Base-by-base conservation (phyloP, 164 flowering plant species). In the Dillenia suffruticosa region DNA sequence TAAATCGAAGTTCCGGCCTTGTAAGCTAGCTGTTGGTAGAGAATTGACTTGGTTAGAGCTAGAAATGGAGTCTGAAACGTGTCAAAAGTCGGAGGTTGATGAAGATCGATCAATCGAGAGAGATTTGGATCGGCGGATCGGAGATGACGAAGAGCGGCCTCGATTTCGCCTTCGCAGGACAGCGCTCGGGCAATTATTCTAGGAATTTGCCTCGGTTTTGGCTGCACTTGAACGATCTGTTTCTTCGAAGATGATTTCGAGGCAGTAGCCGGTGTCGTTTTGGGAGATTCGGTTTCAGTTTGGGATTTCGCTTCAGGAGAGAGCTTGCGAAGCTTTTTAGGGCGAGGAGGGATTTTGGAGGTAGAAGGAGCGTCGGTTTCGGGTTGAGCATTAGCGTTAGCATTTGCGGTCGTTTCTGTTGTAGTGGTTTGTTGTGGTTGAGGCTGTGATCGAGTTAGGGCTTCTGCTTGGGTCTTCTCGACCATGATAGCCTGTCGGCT, bases 1-100 rank as follows among this genome's bases (percentile, higher is more conserved):
- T 89, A 94, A 64, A 91, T 88, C 13, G 96, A 82, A 0, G 93
- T 77, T 40, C 94, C 98, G 24, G 99, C 99, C 52, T 94, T 94
- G 69, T 72, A 82, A 6, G 97, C 99, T 15, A 94, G 85, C 57
- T 94, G 99, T 74, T 94, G 99, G 65, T 89, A 91, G 15, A 94
- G 84, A 43, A 94, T 94, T 74, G 88, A 82, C 51, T 83, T 82
- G 32, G 90, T 67, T 12, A 94, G 85, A 61, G 95, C 92, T 9
- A 82, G 81, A 66, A 94, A 94, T 2, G 97, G 97, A 5, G 87
- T 76, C 10, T 76, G 86, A 62, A 77, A 88, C 9, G 76, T 44
- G 22, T 89, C 89, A 70, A 91, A 94, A 13, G 77, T 54, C 1
- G 99, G 97, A 0, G 82, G 87, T 8, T 74, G 83, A 56, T 84